Conservation (phyloP, 768 basidiomycete genomes). For the Boletus tomentosulus region DNA sequence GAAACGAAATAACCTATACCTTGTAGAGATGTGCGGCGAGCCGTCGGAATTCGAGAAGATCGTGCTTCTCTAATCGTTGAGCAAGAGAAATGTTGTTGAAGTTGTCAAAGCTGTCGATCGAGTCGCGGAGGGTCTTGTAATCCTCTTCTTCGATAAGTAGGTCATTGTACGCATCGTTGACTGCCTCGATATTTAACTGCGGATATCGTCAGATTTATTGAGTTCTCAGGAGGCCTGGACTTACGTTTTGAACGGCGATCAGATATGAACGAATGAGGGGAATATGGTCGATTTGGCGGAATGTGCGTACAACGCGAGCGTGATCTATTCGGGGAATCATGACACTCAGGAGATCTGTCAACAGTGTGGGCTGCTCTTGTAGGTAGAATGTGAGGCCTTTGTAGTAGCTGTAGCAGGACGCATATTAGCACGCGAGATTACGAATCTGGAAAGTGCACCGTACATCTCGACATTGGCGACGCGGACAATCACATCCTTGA, state of each 20-base stretch:
- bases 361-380: slow-evolving; percentile 85
- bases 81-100: slow-evolving; percentile 91
- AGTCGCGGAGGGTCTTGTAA: slow-evolving; percentile 95
- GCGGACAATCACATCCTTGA: slow-evolving; percentile 96
- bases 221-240: slow-evolving; percentile 20
- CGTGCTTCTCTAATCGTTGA: slow-evolving; percentile 80
- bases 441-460: slow-evolving; percentile 16
- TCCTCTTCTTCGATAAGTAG: slow-evolving; percentile 99
- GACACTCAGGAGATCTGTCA: slow-evolving; percentile 90
- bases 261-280: slow-evolving; percentile 95
- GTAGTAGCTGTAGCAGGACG: slow-evolving; percentile 65
- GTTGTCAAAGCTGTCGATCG: slow-evolving; percentile 97
- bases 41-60: slow-evolving; percentile 90
- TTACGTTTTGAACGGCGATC: slow-evolving; percentile 90
- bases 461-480: slow-evolving; percentile 98
- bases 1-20: slow-evolving; percentile 37
- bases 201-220: slow-evolving; percentile 1
- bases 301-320: slow-evolving; percentile 90
- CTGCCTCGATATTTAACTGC: slow-evolving; percentile 91
- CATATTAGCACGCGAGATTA: slow-evolving; percentile 3
- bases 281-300: slow-evolving; percentile 92
- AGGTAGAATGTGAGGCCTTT: slow-evolving; percentile 93
- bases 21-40: slow-evolving; percentile 96
- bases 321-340: slow-evolving; percentile 95
- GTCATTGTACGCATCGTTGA: slow-evolving; percentile 98